These are phyloP conservation scores for Lentinula lateritia DNA, from an alignment of 768 basidiomycete genomes.

Conservation along the genomic window DNA sequence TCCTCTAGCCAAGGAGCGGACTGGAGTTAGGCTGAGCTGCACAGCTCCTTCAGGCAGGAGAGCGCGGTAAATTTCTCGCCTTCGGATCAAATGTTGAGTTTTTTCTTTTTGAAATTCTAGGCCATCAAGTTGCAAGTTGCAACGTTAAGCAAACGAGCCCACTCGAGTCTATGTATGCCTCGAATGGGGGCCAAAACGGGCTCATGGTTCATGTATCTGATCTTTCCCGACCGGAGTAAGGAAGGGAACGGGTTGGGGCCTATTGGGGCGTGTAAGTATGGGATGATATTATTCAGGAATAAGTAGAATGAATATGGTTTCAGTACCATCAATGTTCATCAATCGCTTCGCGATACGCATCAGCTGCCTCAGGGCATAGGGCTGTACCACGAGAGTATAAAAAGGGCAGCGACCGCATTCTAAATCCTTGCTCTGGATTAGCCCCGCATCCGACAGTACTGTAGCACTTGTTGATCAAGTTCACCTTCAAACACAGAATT, in stretches of 20 bases:
- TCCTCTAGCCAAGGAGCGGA: no score
- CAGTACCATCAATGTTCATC: neutral
- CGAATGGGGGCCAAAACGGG: no score
- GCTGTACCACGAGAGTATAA: neutral
- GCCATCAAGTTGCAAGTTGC: no score
- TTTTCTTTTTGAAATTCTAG: no score
- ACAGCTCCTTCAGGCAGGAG: no score
- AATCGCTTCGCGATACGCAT: neutral
- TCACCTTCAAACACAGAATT: neutral
- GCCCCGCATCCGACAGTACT: neutral
- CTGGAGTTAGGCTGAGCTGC: no score
- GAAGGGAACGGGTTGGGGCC: no score
- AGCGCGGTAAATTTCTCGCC: neutral
- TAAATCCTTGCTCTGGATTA: constrained; percentile 3
- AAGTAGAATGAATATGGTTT: neutral
- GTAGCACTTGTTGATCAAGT: constrained; percentile 6
- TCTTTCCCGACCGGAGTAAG: no score
- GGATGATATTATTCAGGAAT: neutral
- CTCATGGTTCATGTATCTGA: no score
- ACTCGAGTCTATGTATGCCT: no score
- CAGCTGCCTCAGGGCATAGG: neutral
- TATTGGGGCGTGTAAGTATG: neutral
- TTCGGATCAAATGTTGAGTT: neutral
- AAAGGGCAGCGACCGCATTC: neutral
- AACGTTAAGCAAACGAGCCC: no score